Percentiles rank a stretch among this genome's conserved stretches.
These are phyloP conservation scores for Cryphonectria naterciae DNA, from an alignment of 2,329 filamentous ascomycete species.

Conservation along the genomic window DNA sequence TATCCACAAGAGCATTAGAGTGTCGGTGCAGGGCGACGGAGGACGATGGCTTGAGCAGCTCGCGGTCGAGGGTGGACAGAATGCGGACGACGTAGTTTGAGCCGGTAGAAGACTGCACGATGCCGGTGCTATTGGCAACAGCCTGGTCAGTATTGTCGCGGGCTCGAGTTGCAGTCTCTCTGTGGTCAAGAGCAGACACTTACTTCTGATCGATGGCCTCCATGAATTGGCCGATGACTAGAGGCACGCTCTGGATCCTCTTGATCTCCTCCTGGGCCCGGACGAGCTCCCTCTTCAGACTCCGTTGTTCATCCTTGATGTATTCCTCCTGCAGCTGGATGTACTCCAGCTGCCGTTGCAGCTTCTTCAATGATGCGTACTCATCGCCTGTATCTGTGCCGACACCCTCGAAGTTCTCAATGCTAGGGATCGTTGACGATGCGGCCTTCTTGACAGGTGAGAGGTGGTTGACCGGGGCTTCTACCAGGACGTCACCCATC, in stretches of 20 bases:
- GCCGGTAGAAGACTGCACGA: conserved; percentile 96
- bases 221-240: conserved; percentile 99
- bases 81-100: conserved; percentile 99
- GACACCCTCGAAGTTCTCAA: conserved; percentile 87
- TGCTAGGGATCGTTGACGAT: conserved; percentile 81
- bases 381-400: conserved; percentile 84
- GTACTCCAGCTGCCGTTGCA: conserved; percentile 96
- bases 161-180: conserved; percentile 11
- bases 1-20: conserved; percentile 97
- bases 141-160: conserved; percentile 11
- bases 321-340: conserved; percentile 99
- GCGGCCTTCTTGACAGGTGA: conserved; percentile 81
- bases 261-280: conserved; percentile 99
- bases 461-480: conserved; percentile 75
- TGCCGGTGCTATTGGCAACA: conserved; percentile 74
- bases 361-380: conserved; percentile 93
- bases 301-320: conserved; percentile 99
- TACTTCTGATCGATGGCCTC: conserved; percentile 99
- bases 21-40: conserved; percentile 97
- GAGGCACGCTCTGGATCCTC: conserved; percentile 95
- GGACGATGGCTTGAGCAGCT: conserved; percentile 96
- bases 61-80: conserved; percentile 95
- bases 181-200: conserved; percentile 37
- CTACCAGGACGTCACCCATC: conserved; percentile 88
- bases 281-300: conserved; percentile 94